These are phyloP conservation scores for Persicaria tinctoria DNA, from an alignment of 148 eudicot species.

Conservation along the genomic window DNA sequence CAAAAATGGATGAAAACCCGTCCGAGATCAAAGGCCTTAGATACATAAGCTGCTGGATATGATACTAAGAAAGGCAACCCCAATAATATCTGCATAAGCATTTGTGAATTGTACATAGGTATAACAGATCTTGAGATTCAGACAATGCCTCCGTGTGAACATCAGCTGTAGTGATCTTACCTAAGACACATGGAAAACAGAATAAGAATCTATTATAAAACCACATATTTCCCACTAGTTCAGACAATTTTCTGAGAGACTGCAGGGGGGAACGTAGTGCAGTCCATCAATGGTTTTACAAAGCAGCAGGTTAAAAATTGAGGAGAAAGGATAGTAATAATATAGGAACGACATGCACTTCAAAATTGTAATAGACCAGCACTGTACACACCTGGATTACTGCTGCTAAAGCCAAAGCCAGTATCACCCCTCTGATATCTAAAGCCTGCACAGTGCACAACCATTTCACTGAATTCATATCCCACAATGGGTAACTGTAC, in stretches of 20 bases:
- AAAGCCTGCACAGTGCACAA: conserved; percentile 49
- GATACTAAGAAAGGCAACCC: conserved; percentile 79
- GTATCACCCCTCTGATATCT: conserved; percentile 67
- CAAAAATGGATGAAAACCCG: conserved; percentile 97
- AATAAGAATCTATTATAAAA: conserved; percentile 3
- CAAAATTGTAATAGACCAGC: not conserved
- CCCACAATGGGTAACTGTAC: not conserved
- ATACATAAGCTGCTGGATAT: conserved; percentile 67
- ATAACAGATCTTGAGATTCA: conserved; percentile 25
- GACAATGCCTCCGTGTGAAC: conserved; percentile 21
- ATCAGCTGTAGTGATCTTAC: conserved; percentile 36
- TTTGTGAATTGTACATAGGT: conserved; percentile 22
- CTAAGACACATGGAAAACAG: conserved; percentile 21
- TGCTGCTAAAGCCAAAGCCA: conserved; percentile 87
- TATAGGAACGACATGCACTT: not conserved
- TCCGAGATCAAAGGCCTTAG: conserved; percentile 93
- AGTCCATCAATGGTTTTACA: not conserved
- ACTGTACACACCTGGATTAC: conserved; percentile 63
- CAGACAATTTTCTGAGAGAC: not conserved
- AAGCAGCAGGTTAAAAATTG: not conserved
- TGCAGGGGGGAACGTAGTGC: not conserved
- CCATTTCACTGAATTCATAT: not conserved
- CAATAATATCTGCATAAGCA: conserved; percentile 73
- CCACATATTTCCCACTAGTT: not conserved
- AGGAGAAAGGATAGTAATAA: not conserved